phyloP scores from a whole-genome alignment of 2,329 filamentous ascomycete genomes.

The Teratosphaeria gauchensis region DNA sequence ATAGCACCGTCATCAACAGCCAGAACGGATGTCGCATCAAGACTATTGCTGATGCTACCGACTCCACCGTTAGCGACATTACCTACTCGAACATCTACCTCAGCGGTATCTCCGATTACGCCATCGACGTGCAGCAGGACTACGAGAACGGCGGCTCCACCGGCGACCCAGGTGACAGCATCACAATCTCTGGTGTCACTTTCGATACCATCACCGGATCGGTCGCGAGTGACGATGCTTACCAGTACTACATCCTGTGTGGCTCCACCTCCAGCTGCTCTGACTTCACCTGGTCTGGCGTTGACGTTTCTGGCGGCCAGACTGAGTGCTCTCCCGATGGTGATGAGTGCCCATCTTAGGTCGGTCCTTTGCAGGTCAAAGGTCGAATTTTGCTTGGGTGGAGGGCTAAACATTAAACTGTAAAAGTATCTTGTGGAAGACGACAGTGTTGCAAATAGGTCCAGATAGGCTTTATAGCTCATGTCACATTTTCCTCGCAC shows the following conservation, averaged over 20 bases:
- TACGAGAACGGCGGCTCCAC: slow-evolving; percentile 8
- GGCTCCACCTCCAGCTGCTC: slow-evolving; percentile 4
- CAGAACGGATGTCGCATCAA: slow-evolving; percentile 7
- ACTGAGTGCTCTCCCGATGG: not conserved
- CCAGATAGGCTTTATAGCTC: not conserved
- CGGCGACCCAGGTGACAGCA: slow-evolving; percentile 1
- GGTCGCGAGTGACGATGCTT: not conserved
- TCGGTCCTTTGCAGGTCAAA: not conserved
- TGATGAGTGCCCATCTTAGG: not conserved
- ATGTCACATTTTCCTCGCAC: not conserved
- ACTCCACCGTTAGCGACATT: not conserved
- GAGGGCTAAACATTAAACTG: not conserved
- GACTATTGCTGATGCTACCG: slow-evolving; percentile 2
- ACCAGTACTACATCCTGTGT: slow-evolving; percentile 6
- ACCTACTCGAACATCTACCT: slow-evolving; percentile 6
- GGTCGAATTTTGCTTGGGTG: not conserved
- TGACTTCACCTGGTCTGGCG: slow-evolving; percentile 4
- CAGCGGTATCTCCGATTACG: slow-evolving; percentile 4
- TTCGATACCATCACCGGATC: slow-evolving; percentile 3
- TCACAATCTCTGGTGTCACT: slow-evolving; percentile 4
- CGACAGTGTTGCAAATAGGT: not conserved
- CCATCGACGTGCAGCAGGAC: slow-evolving; percentile 8
- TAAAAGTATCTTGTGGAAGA: not conserved
- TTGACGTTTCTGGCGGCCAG: slow-evolving; percentile 2
- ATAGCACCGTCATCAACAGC: slow-evolving; percentile 2